Percentiles rank a stretch among this genome's conserved stretches.
Conservation (phyloP, 108 stramenopile species). For the Heterococcus sp. region DNA sequence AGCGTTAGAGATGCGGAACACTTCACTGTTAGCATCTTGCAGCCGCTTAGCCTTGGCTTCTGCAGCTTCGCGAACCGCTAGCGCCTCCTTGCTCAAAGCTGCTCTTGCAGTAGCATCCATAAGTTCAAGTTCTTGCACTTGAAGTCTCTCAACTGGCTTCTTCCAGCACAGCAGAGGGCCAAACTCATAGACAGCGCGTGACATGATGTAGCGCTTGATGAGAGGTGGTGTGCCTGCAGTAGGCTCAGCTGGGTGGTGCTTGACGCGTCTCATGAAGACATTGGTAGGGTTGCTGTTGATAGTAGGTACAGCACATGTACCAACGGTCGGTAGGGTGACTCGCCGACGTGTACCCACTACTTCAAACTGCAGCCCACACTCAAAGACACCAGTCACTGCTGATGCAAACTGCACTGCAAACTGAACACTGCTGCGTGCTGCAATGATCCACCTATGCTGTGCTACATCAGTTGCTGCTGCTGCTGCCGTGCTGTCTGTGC, state of each 20-base stretch:
- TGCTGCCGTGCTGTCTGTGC: background rate
- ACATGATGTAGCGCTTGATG: conserved; percentile 27
- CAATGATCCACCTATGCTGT: conserved; percentile 56
- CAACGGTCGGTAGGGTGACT: conserved; percentile 22
- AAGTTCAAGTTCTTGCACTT: background rate
- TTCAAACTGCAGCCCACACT: conserved; percentile 55
- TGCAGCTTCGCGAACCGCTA: conserved; percentile 5
- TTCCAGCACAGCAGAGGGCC: conserved; percentile 59
- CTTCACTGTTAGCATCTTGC: conserved; percentile 49
- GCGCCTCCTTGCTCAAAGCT: background rate
- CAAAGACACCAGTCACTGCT: conserved; percentile 19
- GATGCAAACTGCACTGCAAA: conserved; percentile 53
- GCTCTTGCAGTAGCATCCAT: background rate
- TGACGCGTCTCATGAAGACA: conserved; percentile 63
- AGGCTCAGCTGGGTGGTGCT: conserved; percentile 35
- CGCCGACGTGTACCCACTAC: conserved; percentile 49
- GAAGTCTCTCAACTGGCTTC: conserved; percentile 11
- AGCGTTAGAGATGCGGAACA: conserved; percentile 60
- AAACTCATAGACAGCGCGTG: conserved; percentile 56
- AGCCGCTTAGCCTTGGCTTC: background rate
- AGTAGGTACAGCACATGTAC: conserved; percentile 55
- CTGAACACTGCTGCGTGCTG: conserved; percentile 8
- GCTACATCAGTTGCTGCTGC: background rate
- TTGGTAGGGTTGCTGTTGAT: conserved; percentile 62
- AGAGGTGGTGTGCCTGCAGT: conserved; percentile 21